Conservation (phyloP, 2,329 filamentous ascomycete genomes). For the Cordyceps javanica region DNA sequence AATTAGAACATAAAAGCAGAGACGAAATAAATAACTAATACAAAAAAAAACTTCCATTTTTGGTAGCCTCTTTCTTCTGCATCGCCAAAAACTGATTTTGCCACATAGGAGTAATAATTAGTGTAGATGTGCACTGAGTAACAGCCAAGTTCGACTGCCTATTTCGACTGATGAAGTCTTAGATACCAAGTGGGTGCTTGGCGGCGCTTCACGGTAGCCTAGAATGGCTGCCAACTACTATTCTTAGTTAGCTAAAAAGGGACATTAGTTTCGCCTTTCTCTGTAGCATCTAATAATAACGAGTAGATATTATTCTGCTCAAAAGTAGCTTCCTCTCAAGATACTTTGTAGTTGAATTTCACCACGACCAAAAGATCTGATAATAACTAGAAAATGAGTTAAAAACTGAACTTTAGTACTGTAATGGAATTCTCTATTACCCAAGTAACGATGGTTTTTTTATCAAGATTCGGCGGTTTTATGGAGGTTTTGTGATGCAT, state of each 20-base stretch:
- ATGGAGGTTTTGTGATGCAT: too few relatives aligned
- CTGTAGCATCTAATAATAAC: too few relatives aligned
- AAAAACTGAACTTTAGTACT: too few relatives aligned
- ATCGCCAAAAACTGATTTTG: background rate
- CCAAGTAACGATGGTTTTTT: too few relatives aligned
- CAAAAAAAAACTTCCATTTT: background rate
- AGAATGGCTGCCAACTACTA: background rate
- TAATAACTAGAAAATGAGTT: too few relatives aligned
- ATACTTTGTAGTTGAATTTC: too few relatives aligned
- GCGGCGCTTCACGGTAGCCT: background rate
- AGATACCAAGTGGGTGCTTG: background rate
- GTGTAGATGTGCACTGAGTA: background rate
- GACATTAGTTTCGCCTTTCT: background rate
- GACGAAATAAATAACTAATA: background rate
- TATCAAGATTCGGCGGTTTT: too few relatives aligned
- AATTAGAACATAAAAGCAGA: background rate
- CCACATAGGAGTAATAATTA: background rate
- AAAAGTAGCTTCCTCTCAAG: too few relatives aligned
- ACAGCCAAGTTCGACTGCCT: background rate
- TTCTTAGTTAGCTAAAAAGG: background rate
- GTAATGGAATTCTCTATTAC: too few relatives aligned
- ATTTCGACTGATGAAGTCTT: background rate
- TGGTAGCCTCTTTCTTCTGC: background rate
- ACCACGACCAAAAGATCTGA: too few relatives aligned
- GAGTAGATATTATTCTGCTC: too few relatives aligned